Evolutionary conservation across 257 asterid species (phyloP).

Genomic region (Agastache rugosa): DNA sequence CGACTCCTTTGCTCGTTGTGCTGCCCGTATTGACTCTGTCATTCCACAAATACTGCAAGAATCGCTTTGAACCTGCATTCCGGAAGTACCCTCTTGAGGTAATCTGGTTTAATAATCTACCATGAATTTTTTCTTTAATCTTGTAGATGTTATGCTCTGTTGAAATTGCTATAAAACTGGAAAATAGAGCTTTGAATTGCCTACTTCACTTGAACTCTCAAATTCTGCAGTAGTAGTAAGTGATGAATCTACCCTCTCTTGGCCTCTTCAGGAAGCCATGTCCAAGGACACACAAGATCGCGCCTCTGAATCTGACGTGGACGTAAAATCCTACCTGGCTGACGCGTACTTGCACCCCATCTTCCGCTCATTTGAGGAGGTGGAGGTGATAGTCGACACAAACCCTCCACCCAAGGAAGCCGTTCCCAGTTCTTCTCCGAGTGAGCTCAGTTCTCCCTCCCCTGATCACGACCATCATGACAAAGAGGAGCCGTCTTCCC

Average conservation of each 20-base stretch:
- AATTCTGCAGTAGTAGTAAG: no score
- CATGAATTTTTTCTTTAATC: not conserved
- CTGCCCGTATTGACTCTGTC: constrained; percentile 77
- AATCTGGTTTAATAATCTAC: not conserved
- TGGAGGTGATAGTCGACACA: constrained; percentile 65
- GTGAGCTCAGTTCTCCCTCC: constrained; percentile 61
- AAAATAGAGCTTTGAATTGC: not conserved
- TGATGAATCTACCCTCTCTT: constrained; percentile 1
- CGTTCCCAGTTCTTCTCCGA: constrained; percentile 46
- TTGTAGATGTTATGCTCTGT: not conserved
- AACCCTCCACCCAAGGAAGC: constrained; percentile 30
- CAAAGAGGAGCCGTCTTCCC: constrained; percentile 50
- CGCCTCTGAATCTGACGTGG: constrained; percentile 55
- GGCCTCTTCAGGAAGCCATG: constrained; percentile 79
- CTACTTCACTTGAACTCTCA: no score
- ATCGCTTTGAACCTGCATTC: constrained; percentile 95
- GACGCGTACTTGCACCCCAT: constrained; percentile 97
- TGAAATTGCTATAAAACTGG: not conserved
- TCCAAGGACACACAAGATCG: constrained; percentile 72
- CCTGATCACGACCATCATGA: constrained; percentile 41
- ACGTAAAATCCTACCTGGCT: constrained; percentile 68
- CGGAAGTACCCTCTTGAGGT: constrained; percentile 94
- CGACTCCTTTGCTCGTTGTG: constrained; percentile 83
- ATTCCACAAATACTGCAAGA: constrained; percentile 91
- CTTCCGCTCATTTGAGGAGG: constrained; percentile 84